Conservation (phyloP, 169 alveolate species). For the Plasmodium falciparum region DNA sequence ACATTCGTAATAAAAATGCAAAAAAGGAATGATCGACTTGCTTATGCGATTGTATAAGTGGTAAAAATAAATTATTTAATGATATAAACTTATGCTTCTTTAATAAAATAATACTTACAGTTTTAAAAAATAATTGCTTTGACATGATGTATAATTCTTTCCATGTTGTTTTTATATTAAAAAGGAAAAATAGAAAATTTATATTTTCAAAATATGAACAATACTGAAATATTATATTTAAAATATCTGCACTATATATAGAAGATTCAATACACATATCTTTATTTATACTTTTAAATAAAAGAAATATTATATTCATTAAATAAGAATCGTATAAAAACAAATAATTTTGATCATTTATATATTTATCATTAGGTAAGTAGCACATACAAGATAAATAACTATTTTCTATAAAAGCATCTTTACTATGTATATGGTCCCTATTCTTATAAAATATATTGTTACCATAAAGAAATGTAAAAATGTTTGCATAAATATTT, state of each 20-base stretch:
- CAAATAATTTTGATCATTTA: slow-evolving; percentile 12
- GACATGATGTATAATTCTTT: slow-evolving; percentile 72
- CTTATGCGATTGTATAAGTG: slow-evolving; percentile 62
- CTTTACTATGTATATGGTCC: not conserved
- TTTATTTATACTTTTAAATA: slow-evolving; percentile 66
- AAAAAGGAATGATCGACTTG: slow-evolving; percentile 73
- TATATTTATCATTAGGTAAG: slow-evolving; percentile 7
- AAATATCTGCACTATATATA: slow-evolving; percentile 61
- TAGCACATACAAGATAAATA: slow-evolving; percentile 44
- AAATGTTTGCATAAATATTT: too few relatives aligned
- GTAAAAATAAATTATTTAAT: slow-evolving; percentile 39
- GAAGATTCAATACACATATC: slow-evolving; percentile 76
- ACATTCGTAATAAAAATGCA: slow-evolving; percentile 49
- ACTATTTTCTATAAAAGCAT: slow-evolving; percentile 8
- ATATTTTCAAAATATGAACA: slow-evolving; percentile 60
- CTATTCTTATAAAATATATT: too few relatives aligned
- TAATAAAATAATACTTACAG: slow-evolving; percentile 45
- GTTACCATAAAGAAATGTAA: too few relatives aligned
- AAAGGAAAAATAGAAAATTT: slow-evolving; percentile 70
- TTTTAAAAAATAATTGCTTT: slow-evolving; percentile 65
- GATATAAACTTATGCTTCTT: slow-evolving; percentile 29
- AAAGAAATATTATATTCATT: slow-evolving; percentile 51
- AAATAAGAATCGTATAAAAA: slow-evolving; percentile 65
- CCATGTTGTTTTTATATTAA: slow-evolving; percentile 73
- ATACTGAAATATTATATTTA: slow-evolving; percentile 42